Conservation (phyloP, 441 rosid species). For the Corymbia calophylla region DNA sequence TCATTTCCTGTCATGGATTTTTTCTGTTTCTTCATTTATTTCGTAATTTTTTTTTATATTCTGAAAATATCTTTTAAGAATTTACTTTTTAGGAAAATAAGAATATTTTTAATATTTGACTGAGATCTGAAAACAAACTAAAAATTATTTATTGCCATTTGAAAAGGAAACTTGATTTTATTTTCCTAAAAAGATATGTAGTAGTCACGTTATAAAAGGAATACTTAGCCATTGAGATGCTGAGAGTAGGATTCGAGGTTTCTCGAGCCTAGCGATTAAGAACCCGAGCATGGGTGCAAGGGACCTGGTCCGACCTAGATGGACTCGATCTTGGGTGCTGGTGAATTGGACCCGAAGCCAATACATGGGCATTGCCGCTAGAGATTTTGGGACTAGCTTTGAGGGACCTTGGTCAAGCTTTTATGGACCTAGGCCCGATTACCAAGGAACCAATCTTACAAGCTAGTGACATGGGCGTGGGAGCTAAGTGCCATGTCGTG, state of each 20-base stretch:
- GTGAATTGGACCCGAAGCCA: neutral
- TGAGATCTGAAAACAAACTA: too few species aligned
- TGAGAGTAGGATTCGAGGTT: neutral
- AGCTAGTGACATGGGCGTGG: fast-evolving
- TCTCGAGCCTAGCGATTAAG: fast-evolving
- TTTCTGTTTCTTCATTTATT: neutral
- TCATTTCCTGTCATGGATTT: too few species aligned
- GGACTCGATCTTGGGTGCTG: neutral
- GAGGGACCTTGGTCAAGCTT: neutral
- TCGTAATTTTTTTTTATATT: neutral
- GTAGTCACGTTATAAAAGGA: neutral
- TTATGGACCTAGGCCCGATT: fast-evolving
- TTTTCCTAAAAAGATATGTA: neutral
- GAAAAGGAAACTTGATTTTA: neutral
- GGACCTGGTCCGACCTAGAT: neutral
- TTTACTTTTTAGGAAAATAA: too few species aligned
- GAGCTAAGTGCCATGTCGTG: neutral
- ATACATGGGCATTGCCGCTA: fast-evolving
- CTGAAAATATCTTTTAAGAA: neutral
- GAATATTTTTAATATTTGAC: too few species aligned
- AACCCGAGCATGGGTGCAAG: fast-evolving
- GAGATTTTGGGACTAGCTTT: neutral
- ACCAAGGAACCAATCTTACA: neutral
- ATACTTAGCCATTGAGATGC: fast-evolving
- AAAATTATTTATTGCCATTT: neutral